Conservation (phyloP, 2,329 filamentous ascomycete species). For the Diaporthe citrichinensis region DNA sequence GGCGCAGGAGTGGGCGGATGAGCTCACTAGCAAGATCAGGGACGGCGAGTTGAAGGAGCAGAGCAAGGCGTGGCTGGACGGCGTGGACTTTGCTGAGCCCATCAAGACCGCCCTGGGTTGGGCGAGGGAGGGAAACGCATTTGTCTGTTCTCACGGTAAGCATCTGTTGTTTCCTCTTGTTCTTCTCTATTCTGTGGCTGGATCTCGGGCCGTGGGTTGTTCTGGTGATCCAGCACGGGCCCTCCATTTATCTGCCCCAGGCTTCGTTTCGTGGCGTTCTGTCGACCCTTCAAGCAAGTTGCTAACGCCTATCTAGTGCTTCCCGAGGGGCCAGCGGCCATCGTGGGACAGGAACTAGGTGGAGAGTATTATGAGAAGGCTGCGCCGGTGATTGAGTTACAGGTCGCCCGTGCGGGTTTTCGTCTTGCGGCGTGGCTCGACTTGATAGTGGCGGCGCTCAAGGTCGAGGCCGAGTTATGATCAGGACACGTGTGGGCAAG, state of each 20-base stretch:
- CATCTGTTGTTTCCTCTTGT: slow-evolving; percentile 37
- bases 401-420: slow-evolving; percentile 78
- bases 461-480: slow-evolving; percentile 51
- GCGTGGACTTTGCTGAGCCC: slow-evolving; percentile 68
- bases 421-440: slow-evolving; percentile 78
- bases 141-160: slow-evolving; percentile 74
- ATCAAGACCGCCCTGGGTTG: slow-evolving; percentile 71
- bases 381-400: slow-evolving; percentile 74
- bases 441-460: slow-evolving; percentile 63
- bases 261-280: slow-evolving; percentile 6
- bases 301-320: slow-evolving; percentile 61
- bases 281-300: slow-evolving; percentile 39
- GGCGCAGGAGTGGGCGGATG: slow-evolving; percentile 69
- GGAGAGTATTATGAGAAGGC: slow-evolving; percentile 75
- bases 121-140: slow-evolving; percentile 74
- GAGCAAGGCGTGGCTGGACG: slow-evolving; percentile 68
- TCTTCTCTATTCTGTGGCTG: background rate
- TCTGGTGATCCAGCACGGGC: slow-evolving; percentile 5
- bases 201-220: background rate
- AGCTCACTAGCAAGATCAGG: slow-evolving; percentile 68
- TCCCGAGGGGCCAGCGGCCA: slow-evolving; percentile 70
- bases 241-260: background rate
- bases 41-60: slow-evolving; percentile 67
- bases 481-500: background rate
- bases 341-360: slow-evolving; percentile 72